These are phyloP conservation scores for Phytopythium aichiense DNA, from an alignment of 352 stramenopile genomes.

Conservation along the genomic window DNA sequence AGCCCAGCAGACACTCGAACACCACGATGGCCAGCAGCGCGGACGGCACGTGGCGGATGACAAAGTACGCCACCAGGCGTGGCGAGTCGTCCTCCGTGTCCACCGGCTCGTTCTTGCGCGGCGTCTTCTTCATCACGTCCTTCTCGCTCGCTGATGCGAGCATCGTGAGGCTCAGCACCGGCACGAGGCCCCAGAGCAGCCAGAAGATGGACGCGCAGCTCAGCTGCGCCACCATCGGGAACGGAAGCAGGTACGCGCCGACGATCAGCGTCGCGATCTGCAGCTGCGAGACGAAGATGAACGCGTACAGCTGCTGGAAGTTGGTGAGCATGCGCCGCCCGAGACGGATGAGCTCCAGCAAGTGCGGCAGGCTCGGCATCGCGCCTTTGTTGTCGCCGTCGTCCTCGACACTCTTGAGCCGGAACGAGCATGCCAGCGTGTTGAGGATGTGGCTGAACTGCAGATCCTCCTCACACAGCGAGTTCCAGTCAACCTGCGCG, in stretches of 20 bases:
- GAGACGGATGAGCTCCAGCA: slow-evolving; percentile 80
- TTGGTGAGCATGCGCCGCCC: slow-evolving; percentile 81
- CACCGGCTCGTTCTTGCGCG: slow-evolving; percentile 78
- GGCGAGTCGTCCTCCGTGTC: slow-evolving; percentile 56
- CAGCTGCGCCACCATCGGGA: slow-evolving; percentile 71
- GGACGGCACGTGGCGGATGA: slow-evolving; percentile 66
- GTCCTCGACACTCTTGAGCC: slow-evolving; percentile 33
- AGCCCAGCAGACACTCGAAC: slow-evolving; percentile 67
- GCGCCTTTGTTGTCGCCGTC: slow-evolving; percentile 25
- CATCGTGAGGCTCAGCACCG: slow-evolving; percentile 71
- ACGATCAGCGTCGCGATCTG: slow-evolving; percentile 76
- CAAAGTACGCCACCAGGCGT: slow-evolving; percentile 60
- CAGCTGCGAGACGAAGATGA: slow-evolving; percentile 84
- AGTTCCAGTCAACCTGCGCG: slow-evolving; percentile 55
- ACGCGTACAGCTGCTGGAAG: slow-evolving; percentile 77
- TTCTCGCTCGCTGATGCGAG: slow-evolving; percentile 65
- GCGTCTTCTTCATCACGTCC: slow-evolving; percentile 80
- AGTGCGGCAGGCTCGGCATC: slow-evolving; percentile 48
- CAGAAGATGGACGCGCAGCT: slow-evolving; percentile 80
- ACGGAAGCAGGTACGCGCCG: slow-evolving; percentile 60
- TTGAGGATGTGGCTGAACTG: slow-evolving; percentile 84
- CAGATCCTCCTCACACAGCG: slow-evolving; percentile 55
- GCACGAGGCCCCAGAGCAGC: slow-evolving; percentile 79
- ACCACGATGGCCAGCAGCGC: slow-evolving; percentile 49
- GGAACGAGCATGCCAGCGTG: slow-evolving; percentile 74